Percentiles rank a stretch among this genome's conserved stretches.
Conservation (phyloP, 306 rosid species). For the Pterocarpus macrocarpus region DNA sequence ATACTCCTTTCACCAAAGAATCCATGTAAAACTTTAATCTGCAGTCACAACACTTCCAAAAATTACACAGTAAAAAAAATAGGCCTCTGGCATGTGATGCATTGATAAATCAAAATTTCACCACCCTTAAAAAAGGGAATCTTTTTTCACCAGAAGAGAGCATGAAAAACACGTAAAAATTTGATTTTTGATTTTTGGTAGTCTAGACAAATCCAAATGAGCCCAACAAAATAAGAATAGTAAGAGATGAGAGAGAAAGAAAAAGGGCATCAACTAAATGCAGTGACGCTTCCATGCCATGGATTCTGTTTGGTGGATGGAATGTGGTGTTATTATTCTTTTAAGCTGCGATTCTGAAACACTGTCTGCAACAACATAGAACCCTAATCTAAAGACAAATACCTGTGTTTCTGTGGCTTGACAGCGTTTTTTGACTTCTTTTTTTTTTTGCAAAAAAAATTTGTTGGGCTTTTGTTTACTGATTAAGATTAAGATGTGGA, state of each 20-base stretch:
- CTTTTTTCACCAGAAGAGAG: constrained; percentile 16
- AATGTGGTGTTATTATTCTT: constrained; percentile 47
- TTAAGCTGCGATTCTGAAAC: constrained; percentile 46
- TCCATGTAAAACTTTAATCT: constrained; percentile 52
- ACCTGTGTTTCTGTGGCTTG: not conserved
- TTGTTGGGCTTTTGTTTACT: not conserved
- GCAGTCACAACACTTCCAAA: constrained; percentile 46
- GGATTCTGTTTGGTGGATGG: constrained; percentile 43
- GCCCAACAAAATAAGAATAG: constrained; percentile 11
- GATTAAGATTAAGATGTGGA: constrained; percentile 22
- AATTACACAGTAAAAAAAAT: constrained; percentile 26
- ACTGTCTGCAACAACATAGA: constrained; percentile 44
- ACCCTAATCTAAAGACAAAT: constrained; percentile 65
- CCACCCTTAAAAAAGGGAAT: constrained; percentile 12
- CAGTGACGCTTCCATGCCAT: constrained; percentile 64
- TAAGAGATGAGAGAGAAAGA: not conserved
- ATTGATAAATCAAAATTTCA: constrained; percentile 38
- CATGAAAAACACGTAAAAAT: constrained; percentile 3
- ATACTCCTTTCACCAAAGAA: constrained; percentile 38
- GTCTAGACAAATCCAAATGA: constrained; percentile 31
- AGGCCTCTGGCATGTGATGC: constrained; percentile 28
- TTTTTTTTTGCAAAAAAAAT: too few species aligned
- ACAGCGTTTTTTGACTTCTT: constrained; percentile 17
- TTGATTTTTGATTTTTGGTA: constrained; percentile 12
- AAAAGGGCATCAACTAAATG: constrained; percentile 11